Conservation (phyloP, 805 yeast genomes). For the Martiniozyma abietophila region DNA sequence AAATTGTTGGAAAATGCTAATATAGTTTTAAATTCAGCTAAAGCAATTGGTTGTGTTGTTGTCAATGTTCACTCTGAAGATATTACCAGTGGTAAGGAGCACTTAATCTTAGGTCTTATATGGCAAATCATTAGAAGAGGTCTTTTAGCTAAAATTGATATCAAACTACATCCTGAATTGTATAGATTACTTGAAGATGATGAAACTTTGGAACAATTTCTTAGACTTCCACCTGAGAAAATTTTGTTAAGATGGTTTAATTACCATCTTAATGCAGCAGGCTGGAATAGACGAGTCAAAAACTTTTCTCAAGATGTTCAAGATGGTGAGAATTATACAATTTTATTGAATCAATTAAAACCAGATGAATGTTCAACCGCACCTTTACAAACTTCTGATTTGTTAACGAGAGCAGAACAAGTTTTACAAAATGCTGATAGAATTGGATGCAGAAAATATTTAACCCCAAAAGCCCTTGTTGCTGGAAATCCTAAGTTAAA, state of each 20-base stretch:
- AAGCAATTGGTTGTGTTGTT: slow-evolving; percentile 97
- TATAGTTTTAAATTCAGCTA: slow-evolving; percentile 95
- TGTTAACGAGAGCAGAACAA: slow-evolving; percentile 78
- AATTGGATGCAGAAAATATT: slow-evolving; percentile 85
- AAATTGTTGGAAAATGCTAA: slow-evolving; percentile 96
- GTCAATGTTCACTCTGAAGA: slow-evolving; percentile 97
- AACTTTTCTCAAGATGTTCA: slow-evolving; percentile 83
- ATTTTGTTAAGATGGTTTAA: slow-evolving; percentile 96
- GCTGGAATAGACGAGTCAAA: slow-evolving; percentile 74
- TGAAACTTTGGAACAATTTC: slow-evolving; percentile 93
- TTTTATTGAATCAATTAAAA: slow-evolving; percentile 77
- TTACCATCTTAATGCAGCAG: slow-evolving; percentile 89
- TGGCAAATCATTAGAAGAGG: slow-evolving; percentile 99
- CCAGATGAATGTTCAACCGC: slow-evolving; percentile 73
- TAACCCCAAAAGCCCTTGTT: slow-evolving; percentile 87
- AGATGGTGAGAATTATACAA: slow-evolving; percentile 94
- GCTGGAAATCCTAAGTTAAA: slow-evolving; percentile 96
- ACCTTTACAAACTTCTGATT: slow-evolving; percentile 73
- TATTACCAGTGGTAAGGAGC: slow-evolving; percentile 87
- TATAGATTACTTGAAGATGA: slow-evolving; percentile 92
- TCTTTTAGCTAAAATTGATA: slow-evolving; percentile 86
- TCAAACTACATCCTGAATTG: slow-evolving; percentile 91
- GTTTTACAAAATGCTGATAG: slow-evolving; percentile 81
- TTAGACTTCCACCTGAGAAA: slow-evolving; percentile 96
- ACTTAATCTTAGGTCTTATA: slow-evolving; percentile 79